Evolutionary conservation across 331 rosid species (phyloP), one percentile per base, ranked within the genome.

Genomic region (Prunus yedoensis): DNA sequence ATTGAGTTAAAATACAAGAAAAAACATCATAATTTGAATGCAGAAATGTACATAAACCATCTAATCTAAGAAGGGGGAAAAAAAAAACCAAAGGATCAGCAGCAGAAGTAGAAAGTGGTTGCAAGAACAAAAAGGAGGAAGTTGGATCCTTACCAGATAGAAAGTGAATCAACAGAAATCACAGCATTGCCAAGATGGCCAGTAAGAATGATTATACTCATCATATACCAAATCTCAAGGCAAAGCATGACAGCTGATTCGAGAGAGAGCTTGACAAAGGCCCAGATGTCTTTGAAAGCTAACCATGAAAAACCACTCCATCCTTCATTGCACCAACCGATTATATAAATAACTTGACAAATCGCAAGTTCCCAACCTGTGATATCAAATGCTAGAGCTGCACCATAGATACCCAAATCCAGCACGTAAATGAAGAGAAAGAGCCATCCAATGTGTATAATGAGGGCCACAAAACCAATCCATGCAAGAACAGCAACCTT

Each of bases 191-290:
- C 77, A 70, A 94, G 98, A 73, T 88, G 88, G 2, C 98, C 97
- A 20, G 94, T 87, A 51, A 90, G 87, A 81, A 94, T 71, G 18
- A 85, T 85, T 25, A 91, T 58, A 30, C 91, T 86, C 94, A 86
- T 89, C 83, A 85, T 51, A 74, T 91, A 94, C 98, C 98, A 91
- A 75, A 94, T 0, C 85, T 94, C 97, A 38, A 94, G 91, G 78
- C 97, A 91, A 81, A 91, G 93, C 98, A 91, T 94, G 1, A 94
- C 83, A 58, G 98, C 96, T 0, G 97, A 94, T 12, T 93, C 91
- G 73, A 94, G 68, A 3, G 97, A 94, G 21, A 94, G 91, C 83
- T 83, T 82, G 41, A 88, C 85, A 87, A 91, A 94, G 30, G 86
- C 83, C 97, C 96, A 91, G 2, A 94, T 78, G 66, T 90, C 98